These are phyloP conservation scores for Exutisphaerella laricina DNA, from an alignment of 2,329 filamentous ascomycete species.

Conservation along the genomic window DNA sequence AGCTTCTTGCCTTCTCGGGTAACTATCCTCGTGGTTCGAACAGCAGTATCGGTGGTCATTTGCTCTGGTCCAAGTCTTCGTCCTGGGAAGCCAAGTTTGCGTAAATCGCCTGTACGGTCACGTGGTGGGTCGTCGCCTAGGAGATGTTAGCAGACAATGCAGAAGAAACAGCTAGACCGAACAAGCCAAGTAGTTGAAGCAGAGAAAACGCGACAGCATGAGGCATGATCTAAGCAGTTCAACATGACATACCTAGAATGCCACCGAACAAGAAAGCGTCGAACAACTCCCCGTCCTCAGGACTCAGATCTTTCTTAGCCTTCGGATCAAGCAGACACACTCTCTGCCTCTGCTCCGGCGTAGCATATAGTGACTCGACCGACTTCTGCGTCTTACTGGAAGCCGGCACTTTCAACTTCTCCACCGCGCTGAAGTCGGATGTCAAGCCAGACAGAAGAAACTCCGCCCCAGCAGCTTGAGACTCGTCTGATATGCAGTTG, in stretches of 20 bases:
- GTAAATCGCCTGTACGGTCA: conserved; percentile 94
- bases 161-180: background rate
- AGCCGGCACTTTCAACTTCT: conserved; percentile 14
- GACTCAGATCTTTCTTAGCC: conserved; percentile 72
- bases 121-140: conserved; percentile 15
- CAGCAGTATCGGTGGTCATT: conserved; percentile 98
- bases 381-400: conserved; percentile 39
- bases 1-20: conserved; percentile 74
- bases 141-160: conserved; percentile 2
- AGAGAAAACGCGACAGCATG: background rate
- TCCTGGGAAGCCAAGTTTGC: conserved; percentile 86
- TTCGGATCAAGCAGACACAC: conserved; percentile 89
- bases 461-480: conserved; percentile 56
- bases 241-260: conserved; percentile 60
- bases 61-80: conserved; percentile 85
- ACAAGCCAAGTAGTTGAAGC: background rate
- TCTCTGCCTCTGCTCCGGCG: conserved; percentile 58
- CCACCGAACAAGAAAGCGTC: conserved; percentile 94
- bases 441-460: conserved; percentile 32
- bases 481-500: conserved; percentile 77
- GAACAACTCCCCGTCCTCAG: conserved; percentile 75
- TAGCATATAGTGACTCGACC: conserved; percentile 71
- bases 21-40: conserved; percentile 85
- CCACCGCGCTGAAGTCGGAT: conserved; percentile 51
- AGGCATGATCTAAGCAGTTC: background rate